These are phyloP conservation scores for Elongisporangium undulatum DNA, from an alignment of 352 stramenopile species.

Conservation along the genomic window DNA sequence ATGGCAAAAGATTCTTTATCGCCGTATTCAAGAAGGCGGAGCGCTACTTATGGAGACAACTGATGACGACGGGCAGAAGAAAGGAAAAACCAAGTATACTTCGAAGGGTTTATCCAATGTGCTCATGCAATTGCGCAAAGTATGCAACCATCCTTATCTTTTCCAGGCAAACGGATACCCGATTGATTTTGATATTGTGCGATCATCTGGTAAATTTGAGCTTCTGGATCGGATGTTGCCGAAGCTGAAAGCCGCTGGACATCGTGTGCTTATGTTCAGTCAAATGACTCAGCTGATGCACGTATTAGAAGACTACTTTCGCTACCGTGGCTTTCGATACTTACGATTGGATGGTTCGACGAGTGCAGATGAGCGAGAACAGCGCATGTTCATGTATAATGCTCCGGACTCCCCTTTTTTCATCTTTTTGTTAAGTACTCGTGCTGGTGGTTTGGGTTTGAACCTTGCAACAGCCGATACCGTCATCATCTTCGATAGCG, in stretches of 20 bases:
- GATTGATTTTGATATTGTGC: conserved; percentile 85
- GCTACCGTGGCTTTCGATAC: conserved; percentile 91
- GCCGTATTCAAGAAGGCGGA: conserved; percentile 85
- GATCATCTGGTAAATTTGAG: conserved; percentile 92
- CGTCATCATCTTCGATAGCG: conserved; percentile 99
- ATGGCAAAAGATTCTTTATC: conserved; percentile 88
- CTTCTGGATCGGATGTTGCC: conserved; percentile 96
- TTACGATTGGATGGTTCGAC: conserved; percentile 96
- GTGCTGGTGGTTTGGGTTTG: conserved; percentile 95
- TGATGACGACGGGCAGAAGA: conserved; percentile 50
- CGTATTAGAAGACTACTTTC: conserved; percentile 89
- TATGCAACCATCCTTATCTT: conserved; percentile 88
- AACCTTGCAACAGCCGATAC: conserved; percentile 98
- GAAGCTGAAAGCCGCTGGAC: conserved; percentile 91
- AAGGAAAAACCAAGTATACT: conserved; percentile 80
- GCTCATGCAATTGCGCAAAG: conserved; percentile 86
- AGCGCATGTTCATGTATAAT: conserved; percentile 98
- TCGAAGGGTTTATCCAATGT: conserved; percentile 86
- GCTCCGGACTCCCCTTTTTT: conserved; percentile 89
- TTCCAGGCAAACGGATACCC: conserved; percentile 84
- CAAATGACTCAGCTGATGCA: conserved; percentile 91
- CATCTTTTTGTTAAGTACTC: conserved; percentile 96
- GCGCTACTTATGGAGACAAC: conserved; percentile 77
- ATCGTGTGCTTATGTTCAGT: conserved; percentile 89
- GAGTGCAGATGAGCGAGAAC: conserved; percentile 94